A percentile compares a stretch with the other conserved stretches of the same genome.
phyloP scores from a whole-genome alignment of 2,329 filamentous ascomycete species.

The Phialophora verrucosa region DNA sequence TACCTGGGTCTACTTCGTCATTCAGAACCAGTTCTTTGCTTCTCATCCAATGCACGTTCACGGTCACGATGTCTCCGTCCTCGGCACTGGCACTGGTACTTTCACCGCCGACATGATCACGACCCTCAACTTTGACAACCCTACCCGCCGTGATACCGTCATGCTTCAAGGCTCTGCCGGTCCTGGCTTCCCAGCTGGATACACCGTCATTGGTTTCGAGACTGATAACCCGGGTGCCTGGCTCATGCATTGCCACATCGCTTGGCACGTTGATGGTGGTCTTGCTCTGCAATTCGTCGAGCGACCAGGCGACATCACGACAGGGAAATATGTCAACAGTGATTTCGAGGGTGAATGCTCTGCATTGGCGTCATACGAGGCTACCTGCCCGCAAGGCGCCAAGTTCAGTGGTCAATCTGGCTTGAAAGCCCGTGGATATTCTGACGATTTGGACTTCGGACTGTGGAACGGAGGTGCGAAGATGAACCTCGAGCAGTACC shows the following conservation, averaged over 20 bases:
- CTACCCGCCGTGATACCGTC: conserved; percentile 70
- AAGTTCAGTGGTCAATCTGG: conserved; percentile 29
- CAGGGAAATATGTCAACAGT: conserved; percentile 26
- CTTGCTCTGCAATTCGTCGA: conserved; percentile 57
- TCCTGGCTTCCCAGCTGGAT: conserved; percentile 48
- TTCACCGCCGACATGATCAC: conserved; percentile 58
- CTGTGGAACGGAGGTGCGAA: conserved; percentile 17
- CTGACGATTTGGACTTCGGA: conserved; percentile 22
- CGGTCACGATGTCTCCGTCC: conserved; percentile 70
- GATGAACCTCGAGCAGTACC: conserved; percentile 27
- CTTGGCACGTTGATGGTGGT: conserved; percentile 75
- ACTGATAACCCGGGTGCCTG: conserved; percentile 61
- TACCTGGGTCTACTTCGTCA: conserved; percentile 39
- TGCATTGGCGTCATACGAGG: conserved; percentile 22
- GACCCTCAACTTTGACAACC: conserved; percentile 64
- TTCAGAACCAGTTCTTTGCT: conserved; percentile 40
- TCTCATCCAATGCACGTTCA: conserved; percentile 72
- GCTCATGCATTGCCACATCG: conserved; percentile 81
- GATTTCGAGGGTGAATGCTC: conserved; percentile 35
- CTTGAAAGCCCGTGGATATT: conserved; percentile 26
- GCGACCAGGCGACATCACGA: conserved; percentile 33
- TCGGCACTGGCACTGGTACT: conserved; percentile 57
- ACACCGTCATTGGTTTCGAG: conserved; percentile 65
- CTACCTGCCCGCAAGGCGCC: conserved; percentile 20
- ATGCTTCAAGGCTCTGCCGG: conserved; percentile 32